Conservation (phyloP, 495 filamentous ascomycete species). For the Penicillium daleae region DNA sequence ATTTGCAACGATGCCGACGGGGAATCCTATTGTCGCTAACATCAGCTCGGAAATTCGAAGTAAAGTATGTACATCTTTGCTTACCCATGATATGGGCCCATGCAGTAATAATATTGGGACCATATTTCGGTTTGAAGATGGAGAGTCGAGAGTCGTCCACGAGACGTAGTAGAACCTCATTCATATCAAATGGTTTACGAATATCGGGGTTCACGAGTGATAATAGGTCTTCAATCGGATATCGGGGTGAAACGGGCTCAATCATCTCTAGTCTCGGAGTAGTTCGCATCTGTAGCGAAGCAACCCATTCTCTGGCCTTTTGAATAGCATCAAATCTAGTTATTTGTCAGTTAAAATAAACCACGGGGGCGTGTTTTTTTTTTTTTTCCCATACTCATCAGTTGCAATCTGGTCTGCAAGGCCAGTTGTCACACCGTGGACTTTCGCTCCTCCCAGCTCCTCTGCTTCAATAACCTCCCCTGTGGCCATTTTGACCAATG, state of each 20-base stretch:
- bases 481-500: conserved; percentile 41
- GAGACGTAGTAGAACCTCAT: conserved; percentile 35
- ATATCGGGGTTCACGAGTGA: conserved; percentile 36
- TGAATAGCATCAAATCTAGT: conserved; percentile 37
- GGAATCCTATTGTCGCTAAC: conserved; percentile 18
- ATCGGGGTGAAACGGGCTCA: conserved; percentile 18
- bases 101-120: conserved; percentile 33
- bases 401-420: conserved; percentile 37
- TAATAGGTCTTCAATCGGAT: conserved; percentile 31
- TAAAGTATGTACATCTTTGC: not conserved
- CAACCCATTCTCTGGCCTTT: conserved; percentile 38
- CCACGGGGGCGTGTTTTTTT: not conserved
- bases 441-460: conserved; percentile 36
- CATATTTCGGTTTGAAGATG: conserved; percentile 36
- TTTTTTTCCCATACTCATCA: conserved; percentile 34
- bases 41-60: not conserved
- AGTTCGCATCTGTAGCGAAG: conserved; percentile 22
- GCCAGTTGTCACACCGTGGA: conserved; percentile 35
- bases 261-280: conserved; percentile 6
- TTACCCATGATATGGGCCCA: conserved; percentile 38
- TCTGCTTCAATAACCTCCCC: conserved; percentile 37
- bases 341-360: not conserved
- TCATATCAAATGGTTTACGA: conserved; percentile 38
- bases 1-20: conserved; percentile 39
- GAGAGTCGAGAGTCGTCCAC: conserved; percentile 35